These are phyloP conservation scores for Plantago coronopus DNA, from an alignment of 305 asterid species.

Conservation along the genomic window DNA sequence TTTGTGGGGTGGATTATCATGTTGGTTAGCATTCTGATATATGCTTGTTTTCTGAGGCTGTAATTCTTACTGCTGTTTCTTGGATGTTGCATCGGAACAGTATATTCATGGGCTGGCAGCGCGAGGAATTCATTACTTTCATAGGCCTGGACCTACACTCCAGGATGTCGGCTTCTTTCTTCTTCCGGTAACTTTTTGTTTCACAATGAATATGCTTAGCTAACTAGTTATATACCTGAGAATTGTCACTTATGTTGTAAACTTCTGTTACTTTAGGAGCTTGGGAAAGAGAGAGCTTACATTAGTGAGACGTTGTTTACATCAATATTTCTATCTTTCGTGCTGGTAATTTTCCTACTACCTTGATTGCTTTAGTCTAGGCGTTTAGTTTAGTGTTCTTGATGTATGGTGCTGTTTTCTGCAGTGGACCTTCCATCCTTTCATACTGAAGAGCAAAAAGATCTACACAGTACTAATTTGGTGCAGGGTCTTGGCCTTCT, in stretches of 20 bases:
- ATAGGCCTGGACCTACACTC: constrained; percentile 86
- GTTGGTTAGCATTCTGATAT: too few species aligned
- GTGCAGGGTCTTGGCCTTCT: constrained; percentile 92
- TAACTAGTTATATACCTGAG: not conserved
- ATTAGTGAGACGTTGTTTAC: constrained; percentile 87
- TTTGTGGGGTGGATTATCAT: too few species aligned
- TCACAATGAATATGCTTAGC: not conserved
- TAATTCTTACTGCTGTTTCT: constrained; percentile 8
- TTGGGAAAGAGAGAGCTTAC: constrained; percentile 77
- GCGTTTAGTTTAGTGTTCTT: not conserved
- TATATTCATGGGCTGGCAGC: constrained; percentile 95
- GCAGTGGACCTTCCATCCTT: constrained; percentile 99
- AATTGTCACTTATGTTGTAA: constrained; percentile 22
- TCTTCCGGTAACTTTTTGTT: constrained; percentile 63
- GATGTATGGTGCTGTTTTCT: constrained; percentile 23
- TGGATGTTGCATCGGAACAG: constrained; percentile 35
- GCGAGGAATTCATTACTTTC: constrained; percentile 89
- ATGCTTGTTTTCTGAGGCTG: too few species aligned
- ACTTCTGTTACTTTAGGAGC: constrained; percentile 54
- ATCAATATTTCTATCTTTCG: constrained; percentile 65
- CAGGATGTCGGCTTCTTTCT: constrained; percentile 87
- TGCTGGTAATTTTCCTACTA: constrained; percentile 53
- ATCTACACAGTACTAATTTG: constrained; percentile 87
- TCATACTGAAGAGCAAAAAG: constrained; percentile 80
- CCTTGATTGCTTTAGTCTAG: not conserved